phyloP scores from a whole-genome alignment of 2,329 filamentous ascomycete genomes.

The Cytospora schulzeri region DNA sequence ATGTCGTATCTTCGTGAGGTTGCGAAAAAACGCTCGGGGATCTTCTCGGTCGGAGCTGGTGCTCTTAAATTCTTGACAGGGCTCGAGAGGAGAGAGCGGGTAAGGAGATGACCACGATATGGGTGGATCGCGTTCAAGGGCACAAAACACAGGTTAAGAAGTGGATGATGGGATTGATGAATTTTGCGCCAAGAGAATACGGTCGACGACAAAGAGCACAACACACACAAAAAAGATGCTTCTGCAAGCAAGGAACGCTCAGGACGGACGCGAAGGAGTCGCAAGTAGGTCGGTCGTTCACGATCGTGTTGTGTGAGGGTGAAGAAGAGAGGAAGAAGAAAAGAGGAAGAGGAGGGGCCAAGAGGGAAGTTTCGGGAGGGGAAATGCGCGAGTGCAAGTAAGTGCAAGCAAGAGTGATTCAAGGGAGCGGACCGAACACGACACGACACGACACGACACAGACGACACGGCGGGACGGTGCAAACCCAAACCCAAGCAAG shows the following conservation, averaged over 20 bases:
- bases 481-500: constrained; percentile 1
- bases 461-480: not conserved
- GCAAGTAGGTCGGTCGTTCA: constrained; percentile 24
- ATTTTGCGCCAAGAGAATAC: constrained; percentile 22
- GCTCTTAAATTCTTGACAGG: not conserved
- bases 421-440: constrained; percentile 1
- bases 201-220: constrained; percentile 13
- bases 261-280: constrained; percentile 22
- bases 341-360: constrained; percentile 17
- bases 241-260: constrained; percentile 27
- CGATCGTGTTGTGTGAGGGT: constrained; percentile 15
- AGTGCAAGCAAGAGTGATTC: constrained; percentile 5
- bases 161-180: constrained; percentile 17
- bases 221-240: constrained; percentile 26
- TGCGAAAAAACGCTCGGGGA: constrained; percentile 5
- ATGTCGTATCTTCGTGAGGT: constrained; percentile 18
- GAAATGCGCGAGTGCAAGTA: constrained; percentile 17
- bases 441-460: constrained; percentile 1
- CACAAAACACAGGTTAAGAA: constrained; percentile 22
- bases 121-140: constrained; percentile 8
- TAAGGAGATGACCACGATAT: constrained; percentile 12
- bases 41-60: constrained; percentile 11
- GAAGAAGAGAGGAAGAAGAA: constrained; percentile 3
- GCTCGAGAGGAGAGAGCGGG: constrained; percentile 3
- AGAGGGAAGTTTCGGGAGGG: constrained; percentile 17